Evolutionary conservation across 2,329 filamentous ascomycete species (phyloP).

Genomic region (Penicillium sp.): DNA sequence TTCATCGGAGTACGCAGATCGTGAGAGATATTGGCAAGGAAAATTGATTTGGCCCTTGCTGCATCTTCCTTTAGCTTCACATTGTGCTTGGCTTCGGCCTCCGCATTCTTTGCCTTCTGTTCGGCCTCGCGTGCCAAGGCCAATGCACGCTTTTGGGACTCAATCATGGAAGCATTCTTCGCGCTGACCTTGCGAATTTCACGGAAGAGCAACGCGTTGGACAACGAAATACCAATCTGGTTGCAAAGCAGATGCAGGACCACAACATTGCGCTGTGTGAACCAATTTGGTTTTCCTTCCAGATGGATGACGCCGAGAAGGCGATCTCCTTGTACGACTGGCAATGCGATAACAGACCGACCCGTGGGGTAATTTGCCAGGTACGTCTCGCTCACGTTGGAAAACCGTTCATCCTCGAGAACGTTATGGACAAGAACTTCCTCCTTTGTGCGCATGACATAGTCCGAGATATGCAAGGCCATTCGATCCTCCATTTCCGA

Average conservation of each 20-base stretch:
- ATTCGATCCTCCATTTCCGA: slow-evolving; percentile 59
- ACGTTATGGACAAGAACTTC: slow-evolving; percentile 64
- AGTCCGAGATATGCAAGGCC: slow-evolving; percentile 61
- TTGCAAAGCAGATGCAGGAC: slow-evolving; percentile 60
- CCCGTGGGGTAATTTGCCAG: slow-evolving; percentile 56
- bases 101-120: slow-evolving; percentile 64
- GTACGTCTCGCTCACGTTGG: slow-evolving; percentile 59
- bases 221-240: slow-evolving; percentile 63
- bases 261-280: slow-evolving; percentile 59
- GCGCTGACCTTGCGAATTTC: slow-evolving; percentile 62
- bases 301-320: slow-evolving; percentile 63
- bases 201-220: slow-evolving; percentile 63
- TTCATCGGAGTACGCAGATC: slow-evolving; percentile 93
- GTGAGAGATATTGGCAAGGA: slow-evolving; percentile 89
- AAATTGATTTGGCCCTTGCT: slow-evolving; percentile 78
- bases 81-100: slow-evolving; percentile 64
- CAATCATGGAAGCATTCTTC: slow-evolving; percentile 64
- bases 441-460: slow-evolving; percentile 62
- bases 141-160: slow-evolving; percentile 63
- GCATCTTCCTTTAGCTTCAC: slow-evolving; percentile 67
- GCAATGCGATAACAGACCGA: slow-evolving; percentile 61
- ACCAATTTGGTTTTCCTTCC: slow-evolving; percentile 63
- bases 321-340: slow-evolving; percentile 60
- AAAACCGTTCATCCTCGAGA: slow-evolving; percentile 64
- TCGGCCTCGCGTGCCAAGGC: slow-evolving; percentile 62